Percentiles rank a stretch among this genome's conserved stretches.
These are phyloP conservation scores for Fraxinus ornus DNA, from an alignment of 305 asterid genomes.

Conservation along the genomic window DNA sequence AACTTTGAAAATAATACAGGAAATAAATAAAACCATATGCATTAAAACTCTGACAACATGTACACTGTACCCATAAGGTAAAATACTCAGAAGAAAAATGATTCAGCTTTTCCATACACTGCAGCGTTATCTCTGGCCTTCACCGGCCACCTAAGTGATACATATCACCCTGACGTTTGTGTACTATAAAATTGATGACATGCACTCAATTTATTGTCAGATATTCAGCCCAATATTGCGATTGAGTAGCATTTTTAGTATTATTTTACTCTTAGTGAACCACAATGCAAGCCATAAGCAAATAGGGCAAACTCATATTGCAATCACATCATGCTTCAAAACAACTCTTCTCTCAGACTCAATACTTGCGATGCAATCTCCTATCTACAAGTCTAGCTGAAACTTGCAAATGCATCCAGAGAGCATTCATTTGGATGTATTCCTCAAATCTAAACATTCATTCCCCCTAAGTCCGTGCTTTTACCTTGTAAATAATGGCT, in stretches of 20 bases:
- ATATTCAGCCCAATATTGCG: neutral
- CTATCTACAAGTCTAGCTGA: neutral
- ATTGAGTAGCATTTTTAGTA: neutral
- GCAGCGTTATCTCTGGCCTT: slow-evolving; percentile 6
- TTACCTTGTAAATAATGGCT: neutral
- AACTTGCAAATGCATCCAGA: neutral
- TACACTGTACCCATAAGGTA: neutral
- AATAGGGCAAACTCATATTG: neutral
- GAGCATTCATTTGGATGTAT: neutral
- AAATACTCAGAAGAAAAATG: neutral
- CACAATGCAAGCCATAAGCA: neutral
- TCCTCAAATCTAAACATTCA: neutral
- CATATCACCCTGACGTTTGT: neutral
- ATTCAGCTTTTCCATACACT: slow-evolving; percentile 1
- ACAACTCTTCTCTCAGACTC: neutral
- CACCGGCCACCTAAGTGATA: neutral
- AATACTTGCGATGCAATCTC: neutral
- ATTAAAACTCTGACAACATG: neutral
- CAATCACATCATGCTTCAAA: neutral
- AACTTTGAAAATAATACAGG: neutral
- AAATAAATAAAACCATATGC: neutral
- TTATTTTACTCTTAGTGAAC: neutral
- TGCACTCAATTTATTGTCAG: neutral
- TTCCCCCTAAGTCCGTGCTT: neutral
- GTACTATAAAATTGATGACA: neutral